A percentile compares a stretch with the other conserved stretches of the same genome.
phyloP scores from a whole-genome alignment of 768 basidiomycete species.

The Termitomyces sp. region DNA sequence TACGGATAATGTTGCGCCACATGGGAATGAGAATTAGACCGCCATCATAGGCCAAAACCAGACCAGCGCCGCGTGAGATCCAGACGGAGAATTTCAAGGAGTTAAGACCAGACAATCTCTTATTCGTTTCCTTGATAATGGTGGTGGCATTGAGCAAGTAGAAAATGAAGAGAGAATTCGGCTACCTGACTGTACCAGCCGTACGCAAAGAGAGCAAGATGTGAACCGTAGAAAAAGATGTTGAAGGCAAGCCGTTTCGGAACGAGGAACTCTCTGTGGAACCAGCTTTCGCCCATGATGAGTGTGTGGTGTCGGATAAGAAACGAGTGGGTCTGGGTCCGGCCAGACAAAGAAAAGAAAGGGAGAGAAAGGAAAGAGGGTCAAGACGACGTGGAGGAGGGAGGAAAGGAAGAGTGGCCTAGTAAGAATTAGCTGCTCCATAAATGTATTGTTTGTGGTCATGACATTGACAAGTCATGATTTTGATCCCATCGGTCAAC shows the following conservation, averaged over 20 bases:
- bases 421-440: slow-evolving; percentile 13
- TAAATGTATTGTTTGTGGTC: slow-evolving; percentile 22
- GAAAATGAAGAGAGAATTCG: slow-evolving; percentile 4
- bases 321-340: slow-evolving; percentile 47
- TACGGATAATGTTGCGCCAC: slow-evolving; percentile 83
- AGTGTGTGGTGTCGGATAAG: slow-evolving; percentile 19
- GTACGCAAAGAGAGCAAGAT: slow-evolving; percentile 72
- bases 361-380: slow-evolving; percentile 25
- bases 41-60: slow-evolving; percentile 86
- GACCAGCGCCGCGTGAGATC: slow-evolving; percentile 88
- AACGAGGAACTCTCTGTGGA: slow-evolving; percentile 65
- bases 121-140: slow-evolving; percentile 52
- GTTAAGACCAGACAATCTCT: slow-evolving; percentile 72
- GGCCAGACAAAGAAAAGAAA: slow-evolving; percentile 40
- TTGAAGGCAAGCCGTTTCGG: slow-evolving; percentile 71
- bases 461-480: slow-evolving; percentile 23
- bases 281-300: slow-evolving; percentile 69
- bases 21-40: slow-evolving; percentile 86
- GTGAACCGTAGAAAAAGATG: slow-evolving; percentile 76
- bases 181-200: slow-evolving; percentile 87
- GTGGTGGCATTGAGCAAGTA: background rate
- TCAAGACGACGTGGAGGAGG: slow-evolving; percentile 16
- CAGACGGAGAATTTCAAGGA: slow-evolving; percentile 82
- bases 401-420: slow-evolving; percentile 12
- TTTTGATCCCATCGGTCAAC: slow-evolving; percentile 31